phyloP scores from a whole-genome alignment of 352 stramenopile genomes.

The Globisporangium uncinulatum region DNA sequence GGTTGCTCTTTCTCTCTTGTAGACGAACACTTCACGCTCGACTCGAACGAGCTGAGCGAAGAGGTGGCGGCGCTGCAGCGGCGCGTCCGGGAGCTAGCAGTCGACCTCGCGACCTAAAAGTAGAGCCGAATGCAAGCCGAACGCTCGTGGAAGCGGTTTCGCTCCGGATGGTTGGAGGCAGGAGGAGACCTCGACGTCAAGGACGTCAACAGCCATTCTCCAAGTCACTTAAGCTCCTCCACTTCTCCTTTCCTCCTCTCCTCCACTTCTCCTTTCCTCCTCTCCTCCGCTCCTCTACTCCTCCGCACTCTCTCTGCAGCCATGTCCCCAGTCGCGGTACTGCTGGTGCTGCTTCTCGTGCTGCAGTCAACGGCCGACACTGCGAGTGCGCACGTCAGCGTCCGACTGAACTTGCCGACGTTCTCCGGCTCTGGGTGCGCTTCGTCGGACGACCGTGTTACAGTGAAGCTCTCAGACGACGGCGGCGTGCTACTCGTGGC shows the following conservation, averaged over 20 bases:
- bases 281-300: too few relatives aligned
- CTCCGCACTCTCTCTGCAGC: background rate
- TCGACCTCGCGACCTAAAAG: conserved; percentile 21
- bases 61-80: conserved; percentile 57
- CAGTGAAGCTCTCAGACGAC: conserved; percentile 3
- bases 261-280: too few relatives aligned
- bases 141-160: too few relatives aligned
- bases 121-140: background rate
- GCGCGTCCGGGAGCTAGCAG: conserved; percentile 56
- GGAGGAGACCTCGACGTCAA: too few relatives aligned
- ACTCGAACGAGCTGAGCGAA: conserved; percentile 53
- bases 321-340: background rate
- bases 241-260: too few relatives aligned
- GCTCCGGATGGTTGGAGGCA: too few relatives aligned
- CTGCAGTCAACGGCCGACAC: background rate
- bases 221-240: background rate
- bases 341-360: background rate
- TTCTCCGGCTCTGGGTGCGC: conserved; percentile 10
- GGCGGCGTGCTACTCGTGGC: conserved; percentile 2
- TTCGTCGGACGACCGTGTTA: background rate
- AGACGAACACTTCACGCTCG: conserved; percentile 50
- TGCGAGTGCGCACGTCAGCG: background rate
- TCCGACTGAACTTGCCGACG: conserved; percentile 1
- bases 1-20: background rate
- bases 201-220: background rate